Evolutionary conservation across 805 yeast species (phyloP).

Genomic region (Cyberlindnera amylophila): DNA sequence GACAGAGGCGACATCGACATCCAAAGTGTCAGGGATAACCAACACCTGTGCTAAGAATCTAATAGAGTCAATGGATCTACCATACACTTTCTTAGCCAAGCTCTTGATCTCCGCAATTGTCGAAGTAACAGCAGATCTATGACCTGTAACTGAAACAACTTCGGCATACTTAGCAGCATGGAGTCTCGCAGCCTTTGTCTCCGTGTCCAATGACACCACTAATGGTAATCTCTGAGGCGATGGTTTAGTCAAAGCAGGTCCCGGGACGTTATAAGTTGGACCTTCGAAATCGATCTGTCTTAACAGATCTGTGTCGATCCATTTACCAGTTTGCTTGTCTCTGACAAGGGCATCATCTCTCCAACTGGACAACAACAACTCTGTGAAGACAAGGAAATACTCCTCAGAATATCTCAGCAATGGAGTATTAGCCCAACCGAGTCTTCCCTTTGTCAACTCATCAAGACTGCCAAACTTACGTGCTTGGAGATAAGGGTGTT

Average conservation of each 20-base stretch:
- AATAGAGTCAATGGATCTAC: conserved; percentile 32
- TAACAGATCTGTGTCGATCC: conserved; percentile 33
- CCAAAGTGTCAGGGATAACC: conserved; percentile 17
- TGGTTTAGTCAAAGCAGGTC: conserved; percentile 38
- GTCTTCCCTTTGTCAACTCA: conserved; percentile 36
- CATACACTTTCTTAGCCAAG: conserved; percentile 28
- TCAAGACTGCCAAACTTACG: conserved; percentile 38
- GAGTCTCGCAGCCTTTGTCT: conserved; percentile 32
- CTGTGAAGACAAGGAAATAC: conserved; percentile 34
- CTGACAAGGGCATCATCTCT: conserved; percentile 31
- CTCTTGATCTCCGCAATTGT: conserved; percentile 30
- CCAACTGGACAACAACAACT: conserved; percentile 36
- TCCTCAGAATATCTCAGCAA: conserved; percentile 31
- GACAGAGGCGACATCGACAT: background rate
- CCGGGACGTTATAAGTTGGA: conserved; percentile 26
- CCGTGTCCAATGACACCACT: conserved; percentile 39
- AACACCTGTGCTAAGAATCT: conserved; percentile 35
- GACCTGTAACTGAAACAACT: conserved; percentile 32
- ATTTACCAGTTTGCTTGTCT: conserved; percentile 26
- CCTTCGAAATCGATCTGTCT: conserved; percentile 38
- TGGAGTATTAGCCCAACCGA: conserved; percentile 39
- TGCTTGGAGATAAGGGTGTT: conserved; percentile 36
- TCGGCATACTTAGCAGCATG: conserved; percentile 43
- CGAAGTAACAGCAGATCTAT: conserved; percentile 21
- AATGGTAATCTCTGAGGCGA: conserved; percentile 42